Conservation (phyloP, 257 asterid genomes). For the Nicotiana attenuata region DNA sequence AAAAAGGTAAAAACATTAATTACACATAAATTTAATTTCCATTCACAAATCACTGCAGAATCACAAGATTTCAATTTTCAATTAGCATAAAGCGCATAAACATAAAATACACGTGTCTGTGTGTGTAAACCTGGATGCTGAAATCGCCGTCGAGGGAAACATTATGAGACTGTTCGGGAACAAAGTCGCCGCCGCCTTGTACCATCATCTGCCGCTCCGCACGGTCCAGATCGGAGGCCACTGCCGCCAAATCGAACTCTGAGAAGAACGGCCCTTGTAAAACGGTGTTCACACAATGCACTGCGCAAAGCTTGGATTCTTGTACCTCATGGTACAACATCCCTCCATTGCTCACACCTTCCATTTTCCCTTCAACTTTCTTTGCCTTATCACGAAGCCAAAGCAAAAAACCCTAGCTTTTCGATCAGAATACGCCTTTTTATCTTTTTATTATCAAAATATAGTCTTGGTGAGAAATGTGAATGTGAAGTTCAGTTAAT, state of each 20-base stretch:
- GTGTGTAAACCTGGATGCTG: constrained; percentile 33
- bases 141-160: constrained; percentile 44
- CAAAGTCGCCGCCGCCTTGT: constrained; percentile 72
- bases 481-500: neutral
- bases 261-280: constrained; percentile 97
- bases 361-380: constrained; percentile 16
- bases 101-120: neutral
- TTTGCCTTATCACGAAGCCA: neutral
- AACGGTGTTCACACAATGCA: constrained; percentile 96
- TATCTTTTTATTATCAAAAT: neutral
- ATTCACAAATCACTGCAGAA: neutral
- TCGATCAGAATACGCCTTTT: neutral
- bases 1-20: neutral
- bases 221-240: constrained; percentile 91
- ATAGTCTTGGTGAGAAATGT: too few relatives aligned
- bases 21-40: neutral
- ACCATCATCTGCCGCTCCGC: constrained; percentile 93
- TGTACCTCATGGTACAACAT: constrained; percentile 99
- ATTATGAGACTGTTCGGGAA: constrained; percentile 36
- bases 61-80: neutral
- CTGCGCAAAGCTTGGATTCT: constrained; percentile 98
- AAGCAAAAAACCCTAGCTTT: neutral
- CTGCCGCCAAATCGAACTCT: constrained; percentile 95
- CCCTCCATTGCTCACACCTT: constrained; percentile 71
- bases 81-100: neutral